A percentile compares a stretch with the other conserved stretches of the same genome.
phyloP scores from a whole-genome alignment of 2,329 filamentous ascomycete species.

The Fusarium palustre region DNA sequence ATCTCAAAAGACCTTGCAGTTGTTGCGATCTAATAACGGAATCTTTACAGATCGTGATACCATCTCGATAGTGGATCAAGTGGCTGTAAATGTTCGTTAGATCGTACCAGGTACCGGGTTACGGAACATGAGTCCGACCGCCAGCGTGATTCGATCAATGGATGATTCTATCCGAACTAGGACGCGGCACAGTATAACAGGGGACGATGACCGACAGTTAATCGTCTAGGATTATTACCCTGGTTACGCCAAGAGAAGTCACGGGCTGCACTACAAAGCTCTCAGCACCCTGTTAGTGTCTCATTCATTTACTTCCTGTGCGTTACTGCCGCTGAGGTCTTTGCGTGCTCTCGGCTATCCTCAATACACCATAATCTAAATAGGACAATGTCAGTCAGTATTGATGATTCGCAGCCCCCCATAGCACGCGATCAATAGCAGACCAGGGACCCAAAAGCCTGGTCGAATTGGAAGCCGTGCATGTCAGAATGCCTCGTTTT shows the following conservation, averaged over 20 bases:
- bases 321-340: not conserved
- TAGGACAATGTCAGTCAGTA: not conserved
- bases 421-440: not conserved
- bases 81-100: constrained; percentile 33
- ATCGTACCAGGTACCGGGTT: constrained; percentile 37
- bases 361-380: not conserved
- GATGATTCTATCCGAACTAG: constrained; percentile 17
- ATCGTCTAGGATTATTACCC: constrained; percentile 13
- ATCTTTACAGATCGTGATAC: constrained; percentile 40
- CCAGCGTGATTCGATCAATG: constrained; percentile 15
- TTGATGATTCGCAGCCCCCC: not conserved
- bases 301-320: constrained; percentile 1
- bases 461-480: constrained; percentile 21
- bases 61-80: constrained; percentile 44
- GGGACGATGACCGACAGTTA: constrained; percentile 25
- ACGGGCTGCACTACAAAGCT: constrained; percentile 2
- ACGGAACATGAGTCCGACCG: constrained; percentile 17
- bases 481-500: constrained; percentile 5
- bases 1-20: constrained; percentile 29
- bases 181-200: constrained; percentile 9
- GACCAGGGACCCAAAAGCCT: not conserved
- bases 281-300: not conserved
- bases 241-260: constrained; percentile 11
- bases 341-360: not conserved
- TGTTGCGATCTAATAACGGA: constrained; percentile 31